Conservation (phyloP, 441 rosid species). For the Euphorbia celastroides region DNA sequence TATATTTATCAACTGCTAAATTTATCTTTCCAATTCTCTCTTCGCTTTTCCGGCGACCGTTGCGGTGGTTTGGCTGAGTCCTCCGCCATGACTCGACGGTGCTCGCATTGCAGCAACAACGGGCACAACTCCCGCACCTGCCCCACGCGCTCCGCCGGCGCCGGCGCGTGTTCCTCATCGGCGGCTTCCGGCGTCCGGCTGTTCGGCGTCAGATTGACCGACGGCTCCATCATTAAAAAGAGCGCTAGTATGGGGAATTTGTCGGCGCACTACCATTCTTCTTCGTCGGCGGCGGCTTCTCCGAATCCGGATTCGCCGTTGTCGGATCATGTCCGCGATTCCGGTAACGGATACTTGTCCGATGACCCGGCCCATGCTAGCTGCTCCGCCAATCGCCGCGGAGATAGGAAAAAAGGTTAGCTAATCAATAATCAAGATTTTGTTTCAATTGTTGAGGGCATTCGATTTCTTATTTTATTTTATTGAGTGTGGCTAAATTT, state of each 20-base stretch:
- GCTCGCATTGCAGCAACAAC: conserved; percentile 96
- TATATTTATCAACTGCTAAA: too few relatives aligned
- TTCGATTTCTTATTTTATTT: too few relatives aligned
- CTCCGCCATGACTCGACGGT: conserved; percentile 78
- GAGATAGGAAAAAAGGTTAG: conserved; percentile 83
- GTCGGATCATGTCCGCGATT: conserved; percentile 51
- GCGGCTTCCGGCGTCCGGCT: conserved; percentile 76
- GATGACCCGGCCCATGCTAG: conserved; percentile 79
- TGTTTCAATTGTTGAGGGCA: too few relatives aligned
- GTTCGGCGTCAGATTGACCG: conserved; percentile 87
- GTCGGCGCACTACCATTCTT: conserved; percentile 58
- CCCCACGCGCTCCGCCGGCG: conserved; percentile 63
- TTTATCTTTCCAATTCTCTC: too few relatives aligned
- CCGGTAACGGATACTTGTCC: conserved; percentile 60
- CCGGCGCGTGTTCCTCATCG: too few relatives aligned
- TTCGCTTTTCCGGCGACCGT: too few relatives aligned
- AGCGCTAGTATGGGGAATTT: conserved; percentile 94
- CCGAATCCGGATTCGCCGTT: conserved; percentile 26
- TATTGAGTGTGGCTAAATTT: too few relatives aligned
- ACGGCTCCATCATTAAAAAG: conserved; percentile 90
- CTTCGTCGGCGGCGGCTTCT: conserved; percentile 50
- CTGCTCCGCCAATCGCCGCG: conserved; percentile 53
- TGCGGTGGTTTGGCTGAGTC: too few relatives aligned
- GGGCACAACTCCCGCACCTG: conserved; percentile 92
- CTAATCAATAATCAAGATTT: too few relatives aligned